These are phyloP conservation scores for Helichrysum umbraculigerum DNA, from an alignment of 129 eudicot species.

Conservation along the genomic window DNA sequence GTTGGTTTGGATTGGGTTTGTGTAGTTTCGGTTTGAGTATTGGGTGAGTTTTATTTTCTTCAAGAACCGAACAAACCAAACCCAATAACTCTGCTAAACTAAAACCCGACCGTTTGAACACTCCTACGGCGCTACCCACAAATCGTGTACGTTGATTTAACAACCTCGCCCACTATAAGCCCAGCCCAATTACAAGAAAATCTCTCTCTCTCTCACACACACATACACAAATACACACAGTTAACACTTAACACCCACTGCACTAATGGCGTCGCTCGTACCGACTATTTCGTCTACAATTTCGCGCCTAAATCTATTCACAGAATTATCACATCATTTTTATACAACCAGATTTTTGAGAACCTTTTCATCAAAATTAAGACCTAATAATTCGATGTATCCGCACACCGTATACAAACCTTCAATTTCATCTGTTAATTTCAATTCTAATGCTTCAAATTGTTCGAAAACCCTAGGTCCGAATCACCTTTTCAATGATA, in stretches of 20 bases:
- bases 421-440: slow-evolving; percentile 20
- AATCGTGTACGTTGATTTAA: no score
- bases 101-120: no score
- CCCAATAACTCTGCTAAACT: no score
- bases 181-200: background rate
- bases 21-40: no score
- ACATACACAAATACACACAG: background rate
- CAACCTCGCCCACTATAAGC: slow-evolving; percentile 20
- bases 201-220: background rate
- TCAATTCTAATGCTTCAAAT: slow-evolving; percentile 16
- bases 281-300: slow-evolving; percentile 47
- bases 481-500: slow-evolving; percentile 28
- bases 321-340: slow-evolving; percentile 35
- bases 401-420: slow-evolving; percentile 25
- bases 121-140: no score
- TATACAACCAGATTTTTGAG: slow-evolving; percentile 26
- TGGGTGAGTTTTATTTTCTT: no score
- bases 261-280: slow-evolving; percentile 53
- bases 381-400: slow-evolving; percentile 9
- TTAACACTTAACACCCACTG: background rate
- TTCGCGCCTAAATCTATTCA: slow-evolving; percentile 55
- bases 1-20: no score
- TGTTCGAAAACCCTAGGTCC: slow-evolving; percentile 17
- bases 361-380: slow-evolving; percentile 23
- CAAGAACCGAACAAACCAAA: no score